phyloP scores from a whole-genome alignment of 225 moss, liverwort and hornwort species.

The Ulota crispa region DNA sequence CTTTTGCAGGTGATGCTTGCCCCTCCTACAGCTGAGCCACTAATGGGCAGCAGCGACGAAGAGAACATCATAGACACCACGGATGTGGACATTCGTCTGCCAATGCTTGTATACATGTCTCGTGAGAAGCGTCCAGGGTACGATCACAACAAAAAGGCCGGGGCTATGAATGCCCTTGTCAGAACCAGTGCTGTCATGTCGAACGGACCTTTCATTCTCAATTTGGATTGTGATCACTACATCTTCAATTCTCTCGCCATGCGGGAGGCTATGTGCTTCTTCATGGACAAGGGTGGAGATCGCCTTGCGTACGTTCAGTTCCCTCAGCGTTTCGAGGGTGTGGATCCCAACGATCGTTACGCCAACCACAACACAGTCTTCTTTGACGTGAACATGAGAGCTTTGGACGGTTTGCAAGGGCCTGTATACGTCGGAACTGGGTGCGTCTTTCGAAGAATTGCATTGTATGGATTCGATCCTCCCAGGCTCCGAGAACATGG shows the following conservation, averaged over 20 bases:
- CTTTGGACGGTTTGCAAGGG: slow-evolving; percentile 72
- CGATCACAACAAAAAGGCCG: slow-evolving; percentile 98
- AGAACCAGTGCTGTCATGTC: slow-evolving; percentile 96
- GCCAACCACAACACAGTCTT: slow-evolving; percentile 80
- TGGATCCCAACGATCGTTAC: slow-evolving; percentile 80
- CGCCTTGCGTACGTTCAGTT: slow-evolving; percentile 87
- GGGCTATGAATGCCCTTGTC: slow-evolving; percentile 96
- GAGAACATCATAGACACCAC: slow-evolving; percentile 75
- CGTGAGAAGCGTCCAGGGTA: slow-evolving; percentile 96
- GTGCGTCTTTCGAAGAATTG: slow-evolving; percentile 68
- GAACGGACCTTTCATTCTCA: slow-evolving; percentile 89
- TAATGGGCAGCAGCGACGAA: slow-evolving; percentile 71
- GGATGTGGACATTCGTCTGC: slow-evolving; percentile 78
- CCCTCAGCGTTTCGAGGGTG: slow-evolving; percentile 85
- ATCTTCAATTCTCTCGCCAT: slow-evolving; percentile 71
- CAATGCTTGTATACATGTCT: slow-evolving; percentile 94
- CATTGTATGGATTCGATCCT: slow-evolving; percentile 77
- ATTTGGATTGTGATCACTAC: slow-evolving; percentile 96
- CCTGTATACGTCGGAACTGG: slow-evolving; percentile 84
- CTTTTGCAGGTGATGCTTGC: slow-evolving; percentile 69
- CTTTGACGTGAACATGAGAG: slow-evolving; percentile 80
- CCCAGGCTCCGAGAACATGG: slow-evolving; percentile 45
- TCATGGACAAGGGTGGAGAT: slow-evolving; percentile 94
- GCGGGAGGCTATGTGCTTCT: slow-evolving; percentile 92
- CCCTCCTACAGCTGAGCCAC: slow-evolving; percentile 64